Base-by-base conservation (phyloP, 2,329 filamentous ascomycete species). In the Cladophialophora bantiana region DNA sequence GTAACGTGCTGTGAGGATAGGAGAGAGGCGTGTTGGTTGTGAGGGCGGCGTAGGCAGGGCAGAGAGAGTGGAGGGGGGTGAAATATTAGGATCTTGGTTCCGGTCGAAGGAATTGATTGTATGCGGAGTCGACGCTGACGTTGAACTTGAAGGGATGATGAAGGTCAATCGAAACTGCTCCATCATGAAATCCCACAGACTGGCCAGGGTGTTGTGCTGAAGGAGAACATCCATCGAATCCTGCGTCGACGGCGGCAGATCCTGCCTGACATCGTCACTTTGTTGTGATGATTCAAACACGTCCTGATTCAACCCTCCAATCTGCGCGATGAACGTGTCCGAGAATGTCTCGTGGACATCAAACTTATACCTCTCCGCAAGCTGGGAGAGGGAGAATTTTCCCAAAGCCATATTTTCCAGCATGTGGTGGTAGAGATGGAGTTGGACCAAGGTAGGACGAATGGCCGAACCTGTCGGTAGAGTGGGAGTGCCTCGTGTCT, bases 401-500 rank as follows among this genome's bases (percentile, higher is more conserved):
- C 89, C 89, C 0, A 87, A 84, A 0, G 90, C 91, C 73, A 98
- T 87, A 2, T 89, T 85, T 9, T 89, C 87, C n/a, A 99, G 83
- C 61, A 98, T 88, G 32, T 89, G 89, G 71, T 94, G 93, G 75
- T 98, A 99, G 0, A 98, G 82, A 78, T 96, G 93, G 0, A 98
- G 83, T 76, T 99, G 95, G 67, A 97, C 89, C 72, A 90, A 88
- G 0, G 93, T 92, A 0, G 92, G 92, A 10, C 90, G 86, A 53
- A 92, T 83, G 0, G 89, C 86, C 0, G 87, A 81, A 26, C 88
- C 86, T 1, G 86, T 83, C 1, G 93, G 92, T 2, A 92, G 75
- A 2, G 83, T 85, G n/a, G 80, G 82, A 3, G 85, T 87, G 0
- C 83, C 84, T 18, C 94, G 86, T 0, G 94, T 98, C 78, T 99